These are phyloP conservation scores for Yamadazyma takamatsuzukensis DNA, from an alignment of 805 yeast genomes.

Conservation along the genomic window DNA sequence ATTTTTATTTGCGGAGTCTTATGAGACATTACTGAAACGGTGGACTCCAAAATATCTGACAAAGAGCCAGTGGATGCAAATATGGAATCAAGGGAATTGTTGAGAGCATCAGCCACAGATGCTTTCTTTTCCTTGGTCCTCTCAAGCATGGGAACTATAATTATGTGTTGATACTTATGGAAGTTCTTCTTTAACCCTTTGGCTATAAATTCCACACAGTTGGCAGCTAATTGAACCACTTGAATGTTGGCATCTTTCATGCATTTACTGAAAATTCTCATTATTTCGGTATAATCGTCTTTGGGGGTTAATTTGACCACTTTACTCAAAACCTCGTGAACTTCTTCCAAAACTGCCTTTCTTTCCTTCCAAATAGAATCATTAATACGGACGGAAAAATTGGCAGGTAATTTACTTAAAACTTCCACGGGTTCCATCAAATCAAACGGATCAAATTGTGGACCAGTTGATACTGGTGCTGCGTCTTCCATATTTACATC, in stretches of 20 bases:
- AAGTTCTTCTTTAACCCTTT: slow-evolving; percentile 62
- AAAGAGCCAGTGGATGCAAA: slow-evolving; percentile 50
- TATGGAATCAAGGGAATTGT: slow-evolving; percentile 60
- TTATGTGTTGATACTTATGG: slow-evolving; percentile 46
- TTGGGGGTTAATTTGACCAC: slow-evolving; percentile 47
- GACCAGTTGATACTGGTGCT: slow-evolving; percentile 1
- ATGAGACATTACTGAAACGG: slow-evolving; percentile 58
- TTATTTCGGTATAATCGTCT: slow-evolving; percentile 64
- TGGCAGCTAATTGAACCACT: slow-evolving; percentile 78
- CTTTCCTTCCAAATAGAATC: slow-evolving; percentile 90
- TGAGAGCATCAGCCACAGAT: slow-evolving; percentile 69
- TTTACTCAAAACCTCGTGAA: slow-evolving; percentile 44
- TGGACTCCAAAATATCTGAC: slow-evolving; percentile 55
- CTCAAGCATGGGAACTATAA: slow-evolving; percentile 66
- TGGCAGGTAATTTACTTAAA: slow-evolving; percentile 59
- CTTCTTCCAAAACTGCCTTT: slow-evolving; percentile 75
- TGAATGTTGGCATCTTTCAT: slow-evolving; percentile 87
- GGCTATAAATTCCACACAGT: slow-evolving; percentile 57
- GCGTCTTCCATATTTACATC: slow-evolving; percentile 12
- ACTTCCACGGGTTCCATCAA: slow-evolving; percentile 68
- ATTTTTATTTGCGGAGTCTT: slow-evolving; percentile 81
- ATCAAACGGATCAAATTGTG: slow-evolving; percentile 61
- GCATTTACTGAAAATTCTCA: slow-evolving; percentile 63
- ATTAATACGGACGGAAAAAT: slow-evolving; percentile 50
- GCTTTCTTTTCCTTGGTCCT: slow-evolving; percentile 87